Evolutionary conservation across 768 basidiomycete genomes (phyloP).

Genomic region (Suillus hirtellus): DNA sequence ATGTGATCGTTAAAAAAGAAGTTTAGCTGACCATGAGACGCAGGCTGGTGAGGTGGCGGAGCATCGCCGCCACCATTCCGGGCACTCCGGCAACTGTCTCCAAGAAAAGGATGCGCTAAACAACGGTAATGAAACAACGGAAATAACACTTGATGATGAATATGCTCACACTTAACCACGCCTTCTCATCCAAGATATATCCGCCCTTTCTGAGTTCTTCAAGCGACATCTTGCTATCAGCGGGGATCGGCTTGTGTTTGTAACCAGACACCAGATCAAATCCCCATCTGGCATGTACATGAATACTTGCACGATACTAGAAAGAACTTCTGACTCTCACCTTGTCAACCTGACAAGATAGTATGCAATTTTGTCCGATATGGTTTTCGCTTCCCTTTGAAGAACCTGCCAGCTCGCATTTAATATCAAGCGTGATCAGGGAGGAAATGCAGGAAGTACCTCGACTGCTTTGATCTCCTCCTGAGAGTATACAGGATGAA

Average conservation of each 20-base stretch:
- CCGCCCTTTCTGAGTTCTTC: conserved; percentile 75
- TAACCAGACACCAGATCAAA: conserved; percentile 90
- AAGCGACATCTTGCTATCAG: conserved; percentile 62
- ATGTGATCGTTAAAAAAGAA: conserved; percentile 14
- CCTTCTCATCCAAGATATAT: conserved; percentile 68
- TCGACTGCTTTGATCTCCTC: conserved; percentile 74
- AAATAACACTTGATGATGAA: conserved; percentile 25
- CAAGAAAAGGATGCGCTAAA: conserved; percentile 62
- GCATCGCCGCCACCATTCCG: conserved; percentile 89
- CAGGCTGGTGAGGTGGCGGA: conserved; percentile 86
- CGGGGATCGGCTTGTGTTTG: conserved; percentile 68
- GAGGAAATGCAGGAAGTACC: conserved; percentile 37
- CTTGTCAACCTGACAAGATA: conserved; percentile 58
- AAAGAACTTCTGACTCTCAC: conserved; percentile 28
- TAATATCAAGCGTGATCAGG: conserved; percentile 5
- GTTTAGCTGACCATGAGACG: conserved; percentile 71
- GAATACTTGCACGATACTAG: conserved; percentile 8
- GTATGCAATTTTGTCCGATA: conserved; percentile 74
- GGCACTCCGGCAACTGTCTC: conserved; percentile 95
- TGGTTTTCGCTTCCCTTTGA: conserved; percentile 59
- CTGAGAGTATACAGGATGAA: conserved; percentile 86
- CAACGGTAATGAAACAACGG: conserved; percentile 17
- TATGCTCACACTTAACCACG: conserved; percentile 70
- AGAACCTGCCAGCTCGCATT: conserved; percentile 53
- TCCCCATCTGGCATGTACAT: conserved; percentile 42